Percentiles rank a stretch among this genome's conserved stretches.
Evolutionary conservation across 148 eudicot species (phyloP).

Genomic region (Persicaria tinctoria): DNA sequence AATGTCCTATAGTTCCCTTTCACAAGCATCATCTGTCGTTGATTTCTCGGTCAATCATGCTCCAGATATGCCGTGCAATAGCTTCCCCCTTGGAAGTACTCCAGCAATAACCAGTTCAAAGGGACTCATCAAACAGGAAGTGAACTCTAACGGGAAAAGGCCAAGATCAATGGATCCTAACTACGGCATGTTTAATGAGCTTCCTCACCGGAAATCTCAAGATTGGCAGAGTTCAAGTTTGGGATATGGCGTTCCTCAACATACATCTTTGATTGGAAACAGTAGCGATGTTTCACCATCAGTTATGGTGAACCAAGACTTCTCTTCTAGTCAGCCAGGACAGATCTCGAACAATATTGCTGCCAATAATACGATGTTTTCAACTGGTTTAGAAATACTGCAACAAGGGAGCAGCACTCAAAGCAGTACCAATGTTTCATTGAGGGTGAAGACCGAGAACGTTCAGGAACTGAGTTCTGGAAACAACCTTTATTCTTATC

Average conservation of each 20-base stretch:
- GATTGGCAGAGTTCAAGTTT: conserved; percentile 52
- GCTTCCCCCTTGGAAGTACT: conserved; percentile 48
- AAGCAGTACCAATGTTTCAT: conserved; percentile 18
- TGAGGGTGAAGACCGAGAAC: conserved; percentile 45
- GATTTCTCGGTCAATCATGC: conserved; percentile 31
- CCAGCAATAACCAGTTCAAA: conserved; percentile 34
- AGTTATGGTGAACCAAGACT: conserved; percentile 44
- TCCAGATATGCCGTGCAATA: conserved; percentile 20
- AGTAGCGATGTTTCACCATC: conserved; percentile 44
- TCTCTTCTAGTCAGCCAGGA: conserved; percentile 14
- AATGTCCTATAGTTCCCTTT: conserved; percentile 21
- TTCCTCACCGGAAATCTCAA: conserved; percentile 35
- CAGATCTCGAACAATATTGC: conserved; percentile 14
- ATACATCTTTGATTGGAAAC: conserved; percentile 27
- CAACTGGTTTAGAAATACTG: conserved; percentile 26
- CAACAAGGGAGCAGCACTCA: conserved; percentile 27
- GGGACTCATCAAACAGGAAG: conserved; percentile 9
- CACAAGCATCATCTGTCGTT: conserved; percentile 32
- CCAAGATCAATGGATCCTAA: conserved; percentile 42
- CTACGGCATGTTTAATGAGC: conserved; percentile 55
- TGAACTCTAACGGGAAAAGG: conserved; percentile 6
- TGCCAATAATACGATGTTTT: conserved; percentile 35
- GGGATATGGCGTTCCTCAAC: conserved; percentile 31
- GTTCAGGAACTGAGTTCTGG: conserved; percentile 38
- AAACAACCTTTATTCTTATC: conserved; percentile 36